Evolutionary conservation across 305 asterid genomes (phyloP).

Genomic region (Caryopteris hybrid): DNA sequence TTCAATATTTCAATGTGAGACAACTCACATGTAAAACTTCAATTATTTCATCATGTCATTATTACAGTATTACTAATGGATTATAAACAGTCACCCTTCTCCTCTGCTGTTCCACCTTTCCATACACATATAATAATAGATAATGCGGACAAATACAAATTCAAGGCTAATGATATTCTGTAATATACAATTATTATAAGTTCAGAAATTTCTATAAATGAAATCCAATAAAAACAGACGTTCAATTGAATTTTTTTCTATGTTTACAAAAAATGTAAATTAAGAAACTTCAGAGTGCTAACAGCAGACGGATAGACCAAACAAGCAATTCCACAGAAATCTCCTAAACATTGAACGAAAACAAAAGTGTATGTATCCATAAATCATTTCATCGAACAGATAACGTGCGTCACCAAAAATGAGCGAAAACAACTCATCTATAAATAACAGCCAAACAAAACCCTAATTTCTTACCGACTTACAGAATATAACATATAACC

Average conservation of each 20-base stretch:
- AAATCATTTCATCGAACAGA: slow-evolving; percentile 41
- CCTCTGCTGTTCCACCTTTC: background rate
- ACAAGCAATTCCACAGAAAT: background rate
- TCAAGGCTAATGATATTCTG: background rate
- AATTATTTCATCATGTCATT: no score
- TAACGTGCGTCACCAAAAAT: slow-evolving; percentile 2
- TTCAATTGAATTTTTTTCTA: background rate
- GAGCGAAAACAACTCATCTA: background rate
- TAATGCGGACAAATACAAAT: background rate
- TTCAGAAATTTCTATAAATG: background rate
- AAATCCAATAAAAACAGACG: background rate
- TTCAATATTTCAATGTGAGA: no score
- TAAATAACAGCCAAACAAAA: background rate
- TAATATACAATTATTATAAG: background rate
- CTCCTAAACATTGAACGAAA: background rate
- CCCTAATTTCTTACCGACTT: background rate
- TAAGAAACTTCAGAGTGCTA: background rate
- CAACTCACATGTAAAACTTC: no score
- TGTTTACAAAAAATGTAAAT: background rate
- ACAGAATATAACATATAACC: background rate
- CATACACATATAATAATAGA: background rate
- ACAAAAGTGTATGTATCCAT: background rate
- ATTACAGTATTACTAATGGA: background rate
- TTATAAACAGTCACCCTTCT: background rate
- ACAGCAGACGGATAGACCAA: background rate